These are phyloP conservation scores for Zymoseptoria passerinii DNA, from an alignment of 2,329 filamentous ascomycete genomes.

Conservation along the genomic window DNA sequence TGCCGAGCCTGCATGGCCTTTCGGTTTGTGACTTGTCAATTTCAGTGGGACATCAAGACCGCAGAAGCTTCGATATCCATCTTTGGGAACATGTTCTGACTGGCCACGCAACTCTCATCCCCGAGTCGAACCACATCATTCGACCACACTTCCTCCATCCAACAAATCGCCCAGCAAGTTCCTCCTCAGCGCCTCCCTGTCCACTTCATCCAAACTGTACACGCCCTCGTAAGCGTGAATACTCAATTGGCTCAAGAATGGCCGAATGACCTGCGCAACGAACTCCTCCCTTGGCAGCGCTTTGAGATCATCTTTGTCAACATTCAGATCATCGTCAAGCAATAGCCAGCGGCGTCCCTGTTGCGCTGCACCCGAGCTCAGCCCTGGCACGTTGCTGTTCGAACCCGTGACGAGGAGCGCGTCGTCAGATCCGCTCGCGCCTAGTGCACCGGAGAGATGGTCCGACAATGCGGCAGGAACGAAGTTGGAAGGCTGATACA, in stretches of 20 bases:
- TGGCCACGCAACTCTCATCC: neutral
- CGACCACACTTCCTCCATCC: slow-evolving; percentile 43
- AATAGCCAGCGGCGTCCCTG: slow-evolving; percentile 26
- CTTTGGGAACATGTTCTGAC: neutral
- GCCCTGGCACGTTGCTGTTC: slow-evolving; percentile 20
- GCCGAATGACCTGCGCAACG: slow-evolving; percentile 67
- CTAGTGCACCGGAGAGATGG: slow-evolving; percentile 70
- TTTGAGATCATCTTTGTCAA: slow-evolving; percentile 49
- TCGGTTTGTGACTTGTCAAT: neutral
- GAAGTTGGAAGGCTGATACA: slow-evolving; percentile 68
- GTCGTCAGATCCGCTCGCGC: slow-evolving; percentile 25
- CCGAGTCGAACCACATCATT: slow-evolving; percentile 5
- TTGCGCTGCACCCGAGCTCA: neutral
- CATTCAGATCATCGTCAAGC: slow-evolving; percentile 43
- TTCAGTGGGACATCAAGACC: too few relatives aligned
- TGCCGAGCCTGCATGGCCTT: neutral
- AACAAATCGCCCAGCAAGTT: slow-evolving; percentile 26
- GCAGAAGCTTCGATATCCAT: too few relatives aligned
- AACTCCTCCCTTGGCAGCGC: slow-evolving; percentile 52
- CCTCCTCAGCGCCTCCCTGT: slow-evolving; percentile 51
- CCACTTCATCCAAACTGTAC: slow-evolving; percentile 70
- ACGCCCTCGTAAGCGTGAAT: slow-evolving; percentile 90
- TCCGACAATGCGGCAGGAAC: slow-evolving; percentile 71
- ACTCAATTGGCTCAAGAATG: slow-evolving; percentile 85
- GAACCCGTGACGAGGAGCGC: slow-evolving; percentile 13